Evolutionary conservation across 2,329 filamentous ascomycete species (phyloP).

Genomic region (Phaeoacremonium minimum): DNA sequence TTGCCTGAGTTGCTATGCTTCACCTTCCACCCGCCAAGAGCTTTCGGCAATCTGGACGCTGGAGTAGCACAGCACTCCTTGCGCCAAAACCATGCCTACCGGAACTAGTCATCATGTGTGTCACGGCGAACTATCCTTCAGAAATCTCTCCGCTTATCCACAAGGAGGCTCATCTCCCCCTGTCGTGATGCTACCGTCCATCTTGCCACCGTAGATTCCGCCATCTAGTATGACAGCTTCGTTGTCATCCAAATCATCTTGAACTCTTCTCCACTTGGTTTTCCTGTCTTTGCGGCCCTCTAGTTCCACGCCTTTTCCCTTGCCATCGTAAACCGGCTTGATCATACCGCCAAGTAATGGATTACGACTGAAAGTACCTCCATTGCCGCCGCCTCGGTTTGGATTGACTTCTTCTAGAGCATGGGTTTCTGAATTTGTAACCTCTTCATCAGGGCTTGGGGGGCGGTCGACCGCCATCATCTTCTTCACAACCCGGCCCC

Average conservation of each 20-base stretch:
- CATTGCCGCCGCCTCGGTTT: slow-evolving; percentile 26
- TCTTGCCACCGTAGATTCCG: slow-evolving; percentile 39
- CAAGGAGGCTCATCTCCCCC: too few species aligned
- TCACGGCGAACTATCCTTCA: too few species aligned
- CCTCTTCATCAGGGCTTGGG: slow-evolving; percentile 43
- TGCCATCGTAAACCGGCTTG: slow-evolving; percentile 54
- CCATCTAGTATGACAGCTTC: slow-evolving; percentile 56
- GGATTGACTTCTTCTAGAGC: slow-evolving; percentile 26
- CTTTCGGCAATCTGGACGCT: too few species aligned
- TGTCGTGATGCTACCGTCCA: too few species aligned
- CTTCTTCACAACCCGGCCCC: slow-evolving; percentile 69
- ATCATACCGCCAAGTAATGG: slow-evolving; percentile 63
- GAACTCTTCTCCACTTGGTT: slow-evolving; percentile 54
- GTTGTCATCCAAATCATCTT: slow-evolving; percentile 56
- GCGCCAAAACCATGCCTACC: too few species aligned
- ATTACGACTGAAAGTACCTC: slow-evolving; percentile 64
- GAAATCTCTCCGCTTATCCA: too few species aligned
- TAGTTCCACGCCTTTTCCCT: slow-evolving; percentile 43
- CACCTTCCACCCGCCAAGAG: too few species aligned
- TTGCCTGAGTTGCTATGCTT: too few species aligned
- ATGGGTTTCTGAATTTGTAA: slow-evolving; percentile 9
- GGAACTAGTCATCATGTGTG: too few species aligned
- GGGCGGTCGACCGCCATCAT: slow-evolving; percentile 62
- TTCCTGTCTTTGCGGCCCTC: slow-evolving; percentile 37
- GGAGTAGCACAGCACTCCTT: too few species aligned